Evolutionary conservation across 495 filamentous ascomycete genomes (phyloP).

Genomic region (Saxophila tyrrhenica): DNA sequence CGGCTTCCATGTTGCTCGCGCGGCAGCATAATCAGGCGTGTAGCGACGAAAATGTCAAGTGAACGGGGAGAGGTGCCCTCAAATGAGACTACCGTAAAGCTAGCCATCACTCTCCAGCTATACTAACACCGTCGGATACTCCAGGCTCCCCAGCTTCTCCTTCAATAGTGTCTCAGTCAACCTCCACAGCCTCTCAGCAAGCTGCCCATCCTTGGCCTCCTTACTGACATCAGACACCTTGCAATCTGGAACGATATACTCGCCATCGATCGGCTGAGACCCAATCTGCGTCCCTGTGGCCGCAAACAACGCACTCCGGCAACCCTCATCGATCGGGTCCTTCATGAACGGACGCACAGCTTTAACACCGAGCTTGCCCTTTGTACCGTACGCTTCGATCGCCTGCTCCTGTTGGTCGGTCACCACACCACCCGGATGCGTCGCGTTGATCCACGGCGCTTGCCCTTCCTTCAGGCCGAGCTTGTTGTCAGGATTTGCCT

Average conservation of each 20-base stretch:
- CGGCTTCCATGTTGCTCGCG: conserved; percentile 1
- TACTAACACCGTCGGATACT: neutral
- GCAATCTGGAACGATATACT: conserved; percentile 44
- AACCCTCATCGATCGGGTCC: conserved; percentile 38
- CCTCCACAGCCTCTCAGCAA: conserved; percentile 33
- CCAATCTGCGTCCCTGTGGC: conserved; percentile 36
- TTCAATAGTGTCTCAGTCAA: conserved; percentile 31
- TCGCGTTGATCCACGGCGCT: conserved; percentile 36
- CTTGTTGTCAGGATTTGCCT: conserved; percentile 23
- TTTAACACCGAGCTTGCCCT: conserved; percentile 32
- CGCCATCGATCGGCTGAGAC: conserved; percentile 36
- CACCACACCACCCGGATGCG: conserved; percentile 39
- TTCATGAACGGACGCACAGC: conserved; percentile 39
- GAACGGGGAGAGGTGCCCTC: too few species aligned
- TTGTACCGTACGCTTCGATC: conserved; percentile 39
- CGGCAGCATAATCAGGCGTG: neutral
- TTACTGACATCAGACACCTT: conserved; percentile 35
- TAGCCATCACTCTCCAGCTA: neutral
- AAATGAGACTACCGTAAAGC: too few species aligned
- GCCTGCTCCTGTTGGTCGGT: conserved; percentile 44
- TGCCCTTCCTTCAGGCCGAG: conserved; percentile 23
- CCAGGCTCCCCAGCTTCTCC: conserved; percentile 25
- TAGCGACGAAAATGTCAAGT: too few species aligned
- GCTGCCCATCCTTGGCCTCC: conserved; percentile 29
- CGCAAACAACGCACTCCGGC: conserved; percentile 39